Evolutionary conservation across 2,329 filamentous ascomycete species (phyloP), one percentile per base, ranked within the genome.

Genomic region (Aureobasidium sp.): DNA sequence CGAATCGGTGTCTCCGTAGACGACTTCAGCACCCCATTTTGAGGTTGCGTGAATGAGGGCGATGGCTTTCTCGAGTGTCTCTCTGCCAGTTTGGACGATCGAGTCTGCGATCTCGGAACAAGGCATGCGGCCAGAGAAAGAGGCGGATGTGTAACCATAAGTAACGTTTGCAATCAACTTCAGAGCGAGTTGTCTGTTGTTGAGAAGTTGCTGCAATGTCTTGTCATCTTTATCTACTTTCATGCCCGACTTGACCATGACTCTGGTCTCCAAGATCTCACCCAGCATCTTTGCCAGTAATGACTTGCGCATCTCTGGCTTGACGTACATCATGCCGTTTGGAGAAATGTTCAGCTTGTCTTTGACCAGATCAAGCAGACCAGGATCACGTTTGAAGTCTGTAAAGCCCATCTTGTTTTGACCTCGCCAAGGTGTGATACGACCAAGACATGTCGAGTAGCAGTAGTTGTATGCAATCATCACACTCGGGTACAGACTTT

Each of bases 391-490:
- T 65, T 87, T 82, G 75, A 95, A 97, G 64, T 96, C 88, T 31
- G 86, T 86, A 71, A 97, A 96, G 0, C 94, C 94, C 88, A 99
- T 91, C 76, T 97, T 96, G 77, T 91, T 92, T 34, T 84, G 86
- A 2, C 91, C 92, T n/a, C 91, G 85, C 93, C 93, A 97, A 68
- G 86, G 85, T 31, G 86, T 84, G 42, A 96, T 86, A 34, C 94
- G 85, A 0, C 94, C 94, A 0, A 97, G 80, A 68, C 92, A 99
- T 0, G 94, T 99, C 0, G 94, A 97, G 72, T 99, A 99, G 77
- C 94, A 99, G 72, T 97, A 94, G 70, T 99, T 99, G 78, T 99
- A 97, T 0, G 94, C 94, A 71, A 99, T 97, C 91, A 99, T 97
- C 64, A 97, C 87, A 74, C 92, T 97, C 0, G 94, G 94, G 67